A percentile compares a stretch with the other conserved stretches of the same genome.
These are phyloP conservation scores for Brassica rapa DNA, from an alignment of 345 rosid species.

Conservation along the genomic window DNA sequence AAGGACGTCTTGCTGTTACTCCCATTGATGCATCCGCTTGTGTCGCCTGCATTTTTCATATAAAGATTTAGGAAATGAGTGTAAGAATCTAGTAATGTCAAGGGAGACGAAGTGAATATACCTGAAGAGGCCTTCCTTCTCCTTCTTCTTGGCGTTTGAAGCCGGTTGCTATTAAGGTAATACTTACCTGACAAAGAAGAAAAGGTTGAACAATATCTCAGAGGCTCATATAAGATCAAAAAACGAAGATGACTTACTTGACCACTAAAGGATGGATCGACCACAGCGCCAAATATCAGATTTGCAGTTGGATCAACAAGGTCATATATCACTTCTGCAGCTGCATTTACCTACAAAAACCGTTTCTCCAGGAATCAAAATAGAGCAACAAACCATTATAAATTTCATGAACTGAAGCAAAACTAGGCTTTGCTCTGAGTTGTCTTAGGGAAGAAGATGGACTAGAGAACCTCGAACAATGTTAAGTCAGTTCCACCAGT, in stretches of 20 bases:
- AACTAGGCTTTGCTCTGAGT: background rate
- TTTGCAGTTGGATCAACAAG: slow-evolving; percentile 97
- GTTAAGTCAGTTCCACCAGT: slow-evolving; percentile 96
- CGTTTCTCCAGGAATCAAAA: too few relatives aligned
- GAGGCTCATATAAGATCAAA: slow-evolving; percentile 4
- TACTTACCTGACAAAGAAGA: slow-evolving; percentile 56
- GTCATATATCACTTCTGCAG: slow-evolving; percentile 93
- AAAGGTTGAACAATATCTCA: background rate
- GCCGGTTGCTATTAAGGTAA: slow-evolving; percentile 94
- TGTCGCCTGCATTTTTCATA: slow-evolving; percentile 13
- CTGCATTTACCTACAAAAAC: slow-evolving; percentile 79
- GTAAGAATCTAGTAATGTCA: background rate
- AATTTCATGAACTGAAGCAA: background rate
- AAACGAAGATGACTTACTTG: slow-evolving; percentile 56
- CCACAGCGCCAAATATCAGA: slow-evolving; percentile 90
- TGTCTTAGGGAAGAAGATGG: slow-evolving; percentile 3
- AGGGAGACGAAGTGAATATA: slow-evolving; percentile 7
- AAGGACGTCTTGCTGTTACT: slow-evolving; percentile 53
- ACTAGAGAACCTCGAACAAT: slow-evolving; percentile 69
- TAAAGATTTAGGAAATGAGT: background rate
- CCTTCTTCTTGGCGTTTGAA: slow-evolving; percentile 87
- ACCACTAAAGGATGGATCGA: slow-evolving; percentile 86
- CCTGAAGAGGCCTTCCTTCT: slow-evolving; percentile 60
- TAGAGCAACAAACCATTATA: background rate
- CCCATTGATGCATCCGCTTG: slow-evolving; percentile 59